Percentiles rank a stretch among this genome's conserved stretches.
phyloP scores from a whole-genome alignment of 1,139 yeast species.

The Saccharomycopsis hybrid region DNA sequence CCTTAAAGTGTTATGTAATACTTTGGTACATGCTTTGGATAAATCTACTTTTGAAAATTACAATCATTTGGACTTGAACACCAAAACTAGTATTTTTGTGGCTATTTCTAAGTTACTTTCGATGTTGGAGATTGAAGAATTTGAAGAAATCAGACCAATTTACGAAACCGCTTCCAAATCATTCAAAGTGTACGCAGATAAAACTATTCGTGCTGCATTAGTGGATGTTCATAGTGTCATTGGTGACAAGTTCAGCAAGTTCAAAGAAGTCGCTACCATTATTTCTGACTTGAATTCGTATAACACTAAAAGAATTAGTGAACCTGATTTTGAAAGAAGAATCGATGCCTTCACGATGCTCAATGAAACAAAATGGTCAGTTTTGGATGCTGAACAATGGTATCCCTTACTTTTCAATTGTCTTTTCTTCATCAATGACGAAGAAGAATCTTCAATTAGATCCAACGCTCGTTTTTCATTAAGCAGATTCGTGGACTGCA shows the following conservation, averaged over 20 bases:
- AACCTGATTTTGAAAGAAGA: constrained; percentile 74
- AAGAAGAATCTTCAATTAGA: constrained; percentile 76
- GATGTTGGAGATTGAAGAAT: constrained; percentile 20
- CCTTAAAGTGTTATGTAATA: constrained; percentile 40
- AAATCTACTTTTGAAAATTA: constrained; percentile 39
- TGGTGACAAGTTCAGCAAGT: constrained; percentile 45
- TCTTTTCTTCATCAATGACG: constrained; percentile 68
- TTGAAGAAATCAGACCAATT: constrained; percentile 46
- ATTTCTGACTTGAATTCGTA: constrained; percentile 65
- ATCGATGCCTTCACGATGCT: constrained; percentile 60
- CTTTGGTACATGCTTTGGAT: constrained; percentile 58
- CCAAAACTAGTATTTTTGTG: constrained; percentile 24
- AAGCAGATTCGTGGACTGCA: constrained; percentile 58
- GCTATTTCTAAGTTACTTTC: constrained; percentile 8
- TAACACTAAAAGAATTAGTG: constrained; percentile 55
- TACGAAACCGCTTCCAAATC: constrained; percentile 53
- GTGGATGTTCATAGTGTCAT: constrained; percentile 52
- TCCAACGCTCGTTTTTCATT: constrained; percentile 68
- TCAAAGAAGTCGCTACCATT: constrained; percentile 42
- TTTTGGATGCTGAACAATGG: constrained; percentile 62
- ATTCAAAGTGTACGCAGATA: constrained; percentile 52
- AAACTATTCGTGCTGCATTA: constrained; percentile 53
- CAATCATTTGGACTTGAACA: constrained; percentile 36
- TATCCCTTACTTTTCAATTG: constrained; percentile 64
- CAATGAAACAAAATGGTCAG: constrained; percentile 46